phyloP scores from a whole-genome alignment of 768 basidiomycete genomes.

The Russula emetica region DNA sequence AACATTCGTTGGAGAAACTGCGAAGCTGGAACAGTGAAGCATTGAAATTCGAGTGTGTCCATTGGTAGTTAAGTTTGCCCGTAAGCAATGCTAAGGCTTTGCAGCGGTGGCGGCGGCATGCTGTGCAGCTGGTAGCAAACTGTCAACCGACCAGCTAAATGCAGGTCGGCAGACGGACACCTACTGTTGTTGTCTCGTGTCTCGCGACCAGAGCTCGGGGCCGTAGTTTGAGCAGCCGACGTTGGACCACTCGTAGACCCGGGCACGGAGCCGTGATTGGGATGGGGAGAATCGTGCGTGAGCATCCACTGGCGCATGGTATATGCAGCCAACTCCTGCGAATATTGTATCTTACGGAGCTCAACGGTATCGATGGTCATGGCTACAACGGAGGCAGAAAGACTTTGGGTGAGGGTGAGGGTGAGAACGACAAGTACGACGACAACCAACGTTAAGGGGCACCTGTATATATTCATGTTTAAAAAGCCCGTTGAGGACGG shows the following conservation, averaged over 20 bases:
- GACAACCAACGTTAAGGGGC: neutral
- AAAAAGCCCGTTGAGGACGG: no score
- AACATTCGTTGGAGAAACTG: neutral
- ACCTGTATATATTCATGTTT: no score
- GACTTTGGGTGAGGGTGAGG: no score
- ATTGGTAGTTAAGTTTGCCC: neutral
- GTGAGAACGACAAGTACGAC: neutral
- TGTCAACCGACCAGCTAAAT: neutral
- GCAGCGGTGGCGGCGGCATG: neutral
- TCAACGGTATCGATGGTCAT: constrained; percentile 31
- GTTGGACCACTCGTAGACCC: neutral
- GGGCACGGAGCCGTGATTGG: constrained; percentile 13
- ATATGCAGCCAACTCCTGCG: constrained; percentile 39
- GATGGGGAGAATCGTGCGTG: constrained; percentile 32
- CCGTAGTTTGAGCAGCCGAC: neutral
- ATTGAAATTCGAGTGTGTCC: neutral
- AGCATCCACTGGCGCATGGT: constrained; percentile 40
- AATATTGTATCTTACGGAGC: constrained; percentile 35
- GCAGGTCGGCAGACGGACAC: neutral
- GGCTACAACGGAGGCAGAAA: neutral
- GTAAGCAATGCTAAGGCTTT: neutral
- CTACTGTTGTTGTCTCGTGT: neutral
- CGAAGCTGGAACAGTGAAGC: no score
- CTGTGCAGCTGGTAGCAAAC: neutral
- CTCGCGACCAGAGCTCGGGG: neutral